phyloP scores from a whole-genome alignment of 495 filamentous ascomycete species.

The Neurospora africana region DNA sequence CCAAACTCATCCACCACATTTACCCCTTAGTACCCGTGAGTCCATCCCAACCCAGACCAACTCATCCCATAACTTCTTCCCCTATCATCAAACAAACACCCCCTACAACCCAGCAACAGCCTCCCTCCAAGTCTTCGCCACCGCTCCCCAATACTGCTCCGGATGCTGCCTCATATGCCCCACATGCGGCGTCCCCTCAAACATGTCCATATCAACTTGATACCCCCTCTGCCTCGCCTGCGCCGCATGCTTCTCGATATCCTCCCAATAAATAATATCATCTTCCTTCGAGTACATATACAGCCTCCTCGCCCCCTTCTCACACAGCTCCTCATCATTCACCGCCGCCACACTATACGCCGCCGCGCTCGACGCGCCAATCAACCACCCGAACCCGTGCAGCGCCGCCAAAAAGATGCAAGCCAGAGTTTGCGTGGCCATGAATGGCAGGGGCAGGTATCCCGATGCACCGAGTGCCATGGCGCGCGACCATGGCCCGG shows the following conservation, averaged over 20 bases:
- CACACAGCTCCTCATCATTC: slow-evolving; percentile 21
- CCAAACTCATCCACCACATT: background rate
- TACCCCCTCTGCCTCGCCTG: slow-evolving; percentile 32
- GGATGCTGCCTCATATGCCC: slow-evolving; percentile 44
- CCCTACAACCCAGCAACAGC: background rate
- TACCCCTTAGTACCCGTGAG: background rate
- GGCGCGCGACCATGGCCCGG: slow-evolving; percentile 39
- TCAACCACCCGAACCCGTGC: slow-evolving; percentile 18
- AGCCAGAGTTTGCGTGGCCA: slow-evolving; percentile 31
- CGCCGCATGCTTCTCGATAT: slow-evolving; percentile 42
- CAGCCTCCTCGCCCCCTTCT: slow-evolving; percentile 23
- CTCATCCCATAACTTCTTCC: background rate
- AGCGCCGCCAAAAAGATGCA: slow-evolving; percentile 24
- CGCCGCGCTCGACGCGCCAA: slow-evolving; percentile 26
- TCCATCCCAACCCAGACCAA: background rate
- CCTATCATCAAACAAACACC: background rate
- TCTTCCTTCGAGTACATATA: slow-evolving; percentile 46
- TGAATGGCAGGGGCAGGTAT: slow-evolving; percentile 34
- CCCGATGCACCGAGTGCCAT: slow-evolving; percentile 39
- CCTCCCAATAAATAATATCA: slow-evolving; percentile 43
- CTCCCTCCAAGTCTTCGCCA: slow-evolving; percentile 34
- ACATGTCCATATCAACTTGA: slow-evolving; percentile 31
- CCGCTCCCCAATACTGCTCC: slow-evolving; percentile 43
- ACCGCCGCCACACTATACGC: slow-evolving; percentile 25
- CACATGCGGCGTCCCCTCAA: slow-evolving; percentile 44